Conservation (phyloP, 164 flowering plant species). For the Hamamelis virginiana region DNA sequence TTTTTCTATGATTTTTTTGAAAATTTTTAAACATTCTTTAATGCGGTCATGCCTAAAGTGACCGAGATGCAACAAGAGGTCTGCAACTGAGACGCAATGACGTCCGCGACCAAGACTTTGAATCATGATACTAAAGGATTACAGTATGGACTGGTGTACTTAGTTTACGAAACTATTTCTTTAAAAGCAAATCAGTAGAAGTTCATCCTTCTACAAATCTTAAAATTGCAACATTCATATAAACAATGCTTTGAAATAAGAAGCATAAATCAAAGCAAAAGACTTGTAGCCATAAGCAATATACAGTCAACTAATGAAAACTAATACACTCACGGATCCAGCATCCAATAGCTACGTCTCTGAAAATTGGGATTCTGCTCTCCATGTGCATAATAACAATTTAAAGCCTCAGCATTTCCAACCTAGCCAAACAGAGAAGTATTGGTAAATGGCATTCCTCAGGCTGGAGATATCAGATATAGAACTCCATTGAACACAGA, state of each 20-base stretch:
- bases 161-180: too few relatives aligned
- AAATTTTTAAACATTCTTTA: too few relatives aligned
- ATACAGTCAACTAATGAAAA: background rate
- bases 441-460: background rate
- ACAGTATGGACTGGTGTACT: too few relatives aligned
- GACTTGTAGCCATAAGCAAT: background rate
- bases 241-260: background rate
- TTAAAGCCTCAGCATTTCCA: conserved; percentile 84
- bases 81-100: too few relatives aligned
- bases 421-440: conserved; percentile 54
- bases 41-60: too few relatives aligned
- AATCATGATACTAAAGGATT: too few relatives aligned
- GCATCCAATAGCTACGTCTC: conserved; percentile 97
- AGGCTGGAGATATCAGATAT: background rate
- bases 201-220: too few relatives aligned
- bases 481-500: background rate
- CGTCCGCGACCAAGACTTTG: too few relatives aligned
- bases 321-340: conserved; percentile 75
- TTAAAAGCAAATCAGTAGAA: too few relatives aligned
- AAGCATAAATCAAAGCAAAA: background rate
- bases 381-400: conserved; percentile 98
- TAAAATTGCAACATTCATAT: too few relatives aligned
- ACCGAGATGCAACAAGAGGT: too few relatives aligned
- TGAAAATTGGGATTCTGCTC: conserved; percentile 78
- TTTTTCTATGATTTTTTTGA: too few relatives aligned